phyloP scores from a whole-genome alignment of 371 early-diverging fungal genomes.

The Mucor indicus region DNA sequence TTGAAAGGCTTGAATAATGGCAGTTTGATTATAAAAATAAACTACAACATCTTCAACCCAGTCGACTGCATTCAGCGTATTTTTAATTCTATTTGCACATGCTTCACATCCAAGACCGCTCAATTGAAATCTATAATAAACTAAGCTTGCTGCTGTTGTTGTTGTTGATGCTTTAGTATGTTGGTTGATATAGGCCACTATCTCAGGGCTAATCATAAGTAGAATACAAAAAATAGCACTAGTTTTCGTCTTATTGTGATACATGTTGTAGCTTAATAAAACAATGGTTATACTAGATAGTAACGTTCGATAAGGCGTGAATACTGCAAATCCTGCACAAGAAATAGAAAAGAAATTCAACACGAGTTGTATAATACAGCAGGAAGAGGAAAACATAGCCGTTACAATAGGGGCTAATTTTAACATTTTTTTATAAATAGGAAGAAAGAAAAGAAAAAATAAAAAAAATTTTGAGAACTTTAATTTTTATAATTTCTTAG shows the following conservation, averaged over 20 bases:
- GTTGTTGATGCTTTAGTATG: neutral
- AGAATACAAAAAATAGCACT: conserved; percentile 11
- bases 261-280: conserved; percentile 20
- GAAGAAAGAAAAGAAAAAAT: conserved; percentile 1
- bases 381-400: conserved; percentile 49
- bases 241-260: conserved; percentile 14
- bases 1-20: conserved; percentile 8
- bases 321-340: conserved; percentile 57
- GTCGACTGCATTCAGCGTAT: conserved; percentile 19
- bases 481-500: neutral
- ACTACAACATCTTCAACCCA: conserved; percentile 32
- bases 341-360: conserved; percentile 51
- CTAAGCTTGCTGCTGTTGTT: neutral
- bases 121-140: conserved; percentile 31
- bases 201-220: conserved; percentile 36
- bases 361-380: conserved; percentile 54
- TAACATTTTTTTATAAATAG: neutral
- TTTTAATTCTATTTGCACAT: conserved; percentile 49
- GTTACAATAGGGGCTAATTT: conserved; percentile 14
- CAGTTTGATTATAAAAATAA: conserved; percentile 38
- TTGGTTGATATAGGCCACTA: conserved; percentile 23
- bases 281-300: conserved; percentile 28
- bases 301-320: conserved; percentile 44
- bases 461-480: neutral
- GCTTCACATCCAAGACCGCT: conserved; percentile 51